Evolutionary conservation across 140 eudicot genomes (phyloP).

Genomic region (Oenanthe javanica): DNA sequence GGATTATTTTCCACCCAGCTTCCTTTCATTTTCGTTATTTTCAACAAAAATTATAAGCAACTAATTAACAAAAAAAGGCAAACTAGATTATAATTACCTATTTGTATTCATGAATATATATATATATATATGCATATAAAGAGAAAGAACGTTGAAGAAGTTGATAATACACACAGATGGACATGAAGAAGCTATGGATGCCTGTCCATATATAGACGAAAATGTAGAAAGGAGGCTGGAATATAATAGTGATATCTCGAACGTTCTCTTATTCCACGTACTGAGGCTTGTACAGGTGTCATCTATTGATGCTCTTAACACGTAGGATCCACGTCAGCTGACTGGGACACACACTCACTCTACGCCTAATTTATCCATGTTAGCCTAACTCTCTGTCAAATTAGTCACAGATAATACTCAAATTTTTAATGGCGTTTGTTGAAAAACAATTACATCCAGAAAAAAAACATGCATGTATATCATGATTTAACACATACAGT

Average conservation of each 20-base stretch:
- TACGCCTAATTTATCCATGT: background rate
- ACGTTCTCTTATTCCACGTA: background rate
- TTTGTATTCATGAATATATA: too few relatives aligned
- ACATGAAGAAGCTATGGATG: background rate
- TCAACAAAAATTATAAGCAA: background rate
- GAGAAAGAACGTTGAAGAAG: too few relatives aligned
- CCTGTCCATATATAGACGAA: background rate
- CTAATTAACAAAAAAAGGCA: background rate
- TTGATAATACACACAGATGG: background rate
- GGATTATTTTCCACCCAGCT: slow-evolving; percentile 20
- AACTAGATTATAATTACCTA: too few relatives aligned
- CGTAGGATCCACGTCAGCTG: background rate
- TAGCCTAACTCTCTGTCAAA: background rate
- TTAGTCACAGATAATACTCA: background rate
- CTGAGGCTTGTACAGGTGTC: background rate
- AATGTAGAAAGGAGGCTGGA: background rate
- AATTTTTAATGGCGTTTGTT: too few relatives aligned
- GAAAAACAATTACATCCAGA: background rate
- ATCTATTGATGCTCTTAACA: background rate
- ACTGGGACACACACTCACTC: background rate
- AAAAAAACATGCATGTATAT: background rate
- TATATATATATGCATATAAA: too few relatives aligned
- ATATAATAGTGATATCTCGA: background rate
- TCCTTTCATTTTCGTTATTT: slow-evolving; percentile 63
- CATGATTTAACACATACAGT: background rate